A percentile compares a stretch with the other conserved stretches of the same genome.
Conservation (phyloP, 192 early-diverging fungal genomes). For the Podila verticillata region DNA sequence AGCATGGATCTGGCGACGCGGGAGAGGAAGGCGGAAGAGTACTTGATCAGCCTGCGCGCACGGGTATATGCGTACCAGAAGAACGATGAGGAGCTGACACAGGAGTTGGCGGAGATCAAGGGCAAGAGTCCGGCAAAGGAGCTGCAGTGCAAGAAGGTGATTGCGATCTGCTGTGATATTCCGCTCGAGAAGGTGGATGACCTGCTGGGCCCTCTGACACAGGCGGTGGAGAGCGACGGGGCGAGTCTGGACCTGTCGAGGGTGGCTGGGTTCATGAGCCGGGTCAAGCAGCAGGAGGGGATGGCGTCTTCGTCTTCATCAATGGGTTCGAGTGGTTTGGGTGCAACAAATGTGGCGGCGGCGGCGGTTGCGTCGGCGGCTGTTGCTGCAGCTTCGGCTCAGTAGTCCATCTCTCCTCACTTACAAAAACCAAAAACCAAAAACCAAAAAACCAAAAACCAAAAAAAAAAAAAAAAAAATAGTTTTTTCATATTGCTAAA, state of each 20-base stretch:
- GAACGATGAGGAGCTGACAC: constrained; percentile 56
- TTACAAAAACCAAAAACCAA: too few species aligned
- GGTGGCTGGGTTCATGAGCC: constrained; percentile 60
- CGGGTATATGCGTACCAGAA: constrained; percentile 51
- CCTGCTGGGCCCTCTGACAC: constrained; percentile 75
- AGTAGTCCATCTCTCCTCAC: too few species aligned
- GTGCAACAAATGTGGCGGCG: neutral
- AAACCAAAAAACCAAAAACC: too few species aligned
- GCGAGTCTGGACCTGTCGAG: constrained; percentile 57
- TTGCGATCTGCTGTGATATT: constrained; percentile 87
- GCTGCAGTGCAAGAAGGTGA: constrained; percentile 83
- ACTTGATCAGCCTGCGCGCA: constrained; percentile 48
- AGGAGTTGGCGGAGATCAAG: constrained; percentile 66
- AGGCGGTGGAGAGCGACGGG: constrained; percentile 83
- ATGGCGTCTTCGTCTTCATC: constrained; percentile 16
- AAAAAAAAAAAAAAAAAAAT: too few species aligned
- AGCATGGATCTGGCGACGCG: constrained; percentile 1
- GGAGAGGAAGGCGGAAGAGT: constrained; percentile 29
- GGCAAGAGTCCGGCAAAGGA: constrained; percentile 71
- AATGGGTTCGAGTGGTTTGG: neutral
- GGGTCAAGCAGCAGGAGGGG: constrained; percentile 46
- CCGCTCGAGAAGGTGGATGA: constrained; percentile 80
- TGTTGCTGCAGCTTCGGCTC: neutral
- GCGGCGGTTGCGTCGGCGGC: neutral
- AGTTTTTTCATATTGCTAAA: too few species aligned